Evolutionary conservation across 2,329 filamentous ascomycete species (phyloP).

Genomic region (Malbranchea cinnamomea): DNA sequence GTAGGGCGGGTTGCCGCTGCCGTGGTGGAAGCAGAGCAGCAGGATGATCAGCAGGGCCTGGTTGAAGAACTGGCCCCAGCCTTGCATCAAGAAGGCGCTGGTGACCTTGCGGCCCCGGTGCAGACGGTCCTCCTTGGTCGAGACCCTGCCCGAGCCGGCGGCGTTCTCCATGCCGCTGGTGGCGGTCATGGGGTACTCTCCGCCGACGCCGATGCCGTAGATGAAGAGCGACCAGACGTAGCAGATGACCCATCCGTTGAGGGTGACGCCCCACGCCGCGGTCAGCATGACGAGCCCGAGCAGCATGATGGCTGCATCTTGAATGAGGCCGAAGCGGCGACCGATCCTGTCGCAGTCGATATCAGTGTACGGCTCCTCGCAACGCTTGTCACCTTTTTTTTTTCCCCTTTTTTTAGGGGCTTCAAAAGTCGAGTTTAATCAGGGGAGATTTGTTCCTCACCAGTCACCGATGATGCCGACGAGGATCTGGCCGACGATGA

Average conservation of each 20-base stretch:
- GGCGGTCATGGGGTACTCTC: constrained; percentile 93
- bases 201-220: constrained; percentile 54
- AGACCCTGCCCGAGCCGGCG: constrained; percentile 70
- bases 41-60: constrained; percentile 77
- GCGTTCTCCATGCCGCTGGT: constrained; percentile 90
- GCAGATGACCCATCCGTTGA: constrained; percentile 94
- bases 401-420: no score
- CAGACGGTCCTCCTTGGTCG: constrained; percentile 80
- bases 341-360: no score
- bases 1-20: constrained; percentile 63
- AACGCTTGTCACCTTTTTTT: no score
- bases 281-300: constrained; percentile 83
- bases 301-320: constrained; percentile 91
- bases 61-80: constrained; percentile 94
- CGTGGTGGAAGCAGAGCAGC: constrained; percentile 76
- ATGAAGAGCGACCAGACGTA: constrained; percentile 93
- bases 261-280: constrained; percentile 70
- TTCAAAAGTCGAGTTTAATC: no score
- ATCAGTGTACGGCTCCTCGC: no score
- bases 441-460: constrained; percentile 20
- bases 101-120: constrained; percentile 94
- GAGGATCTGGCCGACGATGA: constrained; percentile 81
- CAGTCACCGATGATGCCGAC: constrained; percentile 70
- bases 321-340: constrained; percentile 87
- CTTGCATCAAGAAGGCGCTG: constrained; percentile 94